A percentile compares a stretch with the other conserved stretches of the same genome.
Conservation (phyloP, 768 basidiomycete species). For the Gymnopilus dilepis region DNA sequence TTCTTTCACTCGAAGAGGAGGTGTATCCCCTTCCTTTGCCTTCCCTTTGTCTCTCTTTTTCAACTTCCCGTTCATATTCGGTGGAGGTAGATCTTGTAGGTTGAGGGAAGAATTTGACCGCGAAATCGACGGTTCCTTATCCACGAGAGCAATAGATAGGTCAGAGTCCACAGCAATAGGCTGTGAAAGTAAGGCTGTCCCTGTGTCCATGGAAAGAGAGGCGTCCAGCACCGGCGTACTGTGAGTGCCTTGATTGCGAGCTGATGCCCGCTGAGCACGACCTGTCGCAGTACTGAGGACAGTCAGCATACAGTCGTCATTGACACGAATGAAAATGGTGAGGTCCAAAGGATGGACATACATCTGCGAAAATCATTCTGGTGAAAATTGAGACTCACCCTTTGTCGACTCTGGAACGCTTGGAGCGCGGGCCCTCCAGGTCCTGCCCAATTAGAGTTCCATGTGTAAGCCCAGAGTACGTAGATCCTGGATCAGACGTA, state of each 20-base stretch:
- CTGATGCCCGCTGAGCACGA: constrained; percentile 75
- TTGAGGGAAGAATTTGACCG: constrained; percentile 65
- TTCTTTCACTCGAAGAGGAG: constrained; percentile 53
- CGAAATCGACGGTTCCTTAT: constrained; percentile 65
- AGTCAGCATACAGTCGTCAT: constrained; percentile 30
- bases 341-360: constrained; percentile 18
- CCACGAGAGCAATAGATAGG: constrained; percentile 53
- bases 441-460: constrained; percentile 68
- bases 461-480: constrained; percentile 79
- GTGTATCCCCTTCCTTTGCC: constrained; percentile 49
- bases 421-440: constrained; percentile 68
- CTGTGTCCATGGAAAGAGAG: constrained; percentile 40
- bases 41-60: constrained; percentile 61
- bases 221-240: constrained; percentile 44
- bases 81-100: constrained; percentile 36
- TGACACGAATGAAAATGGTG: constrained; percentile 28
- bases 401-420: constrained; percentile 77
- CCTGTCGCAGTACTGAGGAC: constrained; percentile 57
- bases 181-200: constrained; percentile 44
- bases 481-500: constrained; percentile 84
- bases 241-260: constrained; percentile 63
- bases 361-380: constrained; percentile 22
- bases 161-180: constrained; percentile 57
- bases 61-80: constrained; percentile 32
- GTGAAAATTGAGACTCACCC: constrained; percentile 51